These are phyloP conservation scores for Tetramitus jugosus DNA, from an alignment of 208 protist species.

Conservation along the genomic window DNA sequence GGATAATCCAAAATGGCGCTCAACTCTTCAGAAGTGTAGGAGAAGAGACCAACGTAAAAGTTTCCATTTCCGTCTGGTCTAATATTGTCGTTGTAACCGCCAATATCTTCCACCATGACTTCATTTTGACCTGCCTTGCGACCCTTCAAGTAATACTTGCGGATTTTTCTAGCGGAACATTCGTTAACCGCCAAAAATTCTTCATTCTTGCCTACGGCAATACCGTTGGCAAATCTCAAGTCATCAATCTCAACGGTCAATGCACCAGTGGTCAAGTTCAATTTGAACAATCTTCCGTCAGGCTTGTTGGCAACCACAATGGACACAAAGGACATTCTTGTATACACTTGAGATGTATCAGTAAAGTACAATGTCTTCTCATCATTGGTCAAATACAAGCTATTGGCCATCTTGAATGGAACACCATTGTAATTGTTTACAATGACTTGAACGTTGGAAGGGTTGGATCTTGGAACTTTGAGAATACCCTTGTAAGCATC, in stretches of 20 bases:
- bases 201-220: neutral
- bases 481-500: neutral
- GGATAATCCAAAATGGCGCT: neutral
- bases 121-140: neutral
- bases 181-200: neutral
- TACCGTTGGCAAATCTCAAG: neutral
- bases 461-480: neutral
- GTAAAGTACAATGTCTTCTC: neutral
- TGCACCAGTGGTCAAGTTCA: neutral
- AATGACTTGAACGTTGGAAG: neutral
- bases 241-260: neutral
- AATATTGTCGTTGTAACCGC: neutral
- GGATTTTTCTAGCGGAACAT: too few relatives aligned
- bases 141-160: neutral
- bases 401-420: neutral
- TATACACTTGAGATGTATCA: neutral
- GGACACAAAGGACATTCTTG: neutral
- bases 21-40: neutral
- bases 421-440: neutral
- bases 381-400: neutral
- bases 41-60: neutral
- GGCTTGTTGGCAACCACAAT: neutral
- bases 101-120: neutral
- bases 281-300: slow-evolving; percentile 2
- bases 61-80: neutral